Evolutionary conservation across 257 asterid species (phyloP), one percentile per base, ranked within the genome.

Genomic region (Petrea volubilis): DNA sequence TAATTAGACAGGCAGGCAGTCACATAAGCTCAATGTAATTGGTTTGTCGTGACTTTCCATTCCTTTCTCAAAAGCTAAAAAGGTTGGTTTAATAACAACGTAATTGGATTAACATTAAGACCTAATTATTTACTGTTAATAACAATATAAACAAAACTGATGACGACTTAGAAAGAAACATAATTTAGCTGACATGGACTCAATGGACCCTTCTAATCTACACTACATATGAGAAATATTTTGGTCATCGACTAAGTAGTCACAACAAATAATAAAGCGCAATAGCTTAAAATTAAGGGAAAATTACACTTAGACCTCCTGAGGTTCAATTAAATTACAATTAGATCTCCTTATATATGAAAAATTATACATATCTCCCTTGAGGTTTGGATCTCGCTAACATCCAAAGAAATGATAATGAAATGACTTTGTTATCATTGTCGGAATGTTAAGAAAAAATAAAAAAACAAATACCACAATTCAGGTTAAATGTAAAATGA

Each of bases 1-100:
- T 58, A 73, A 74, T 69, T 80, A 77, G 81, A 83, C 85, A 80
- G 83, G 5, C 61, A 38, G 79, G 67, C 78, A 64, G 71, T 72
- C 85, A 83, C 82, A 65, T 59, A 80, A 75, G 44, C 81, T 63
- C 34, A 64, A 65, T 41, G 28, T 70, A 77, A 80, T 80, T 83
- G 88, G 88, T 49, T 83, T 79, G 85, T 79, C 77, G 60, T 47
- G 52, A 68, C 79, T 67, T 49, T 57, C 46, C 72, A 31, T 74
- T 63, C 75, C 49, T 57, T 64, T 24, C 28, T 67, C 58, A 62
- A 77, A 67, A 70, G 66, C 67, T 38, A 47, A 60, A 44, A 67
- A 34, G 5, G 74, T 55, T 65, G 63, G 74, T 40, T 74, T 51
- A 40, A 61, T 43, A 64, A 18, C 55, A 56, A 72, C 65, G 58